Evolutionary conservation across 2,329 filamentous ascomycete species (phyloP).

Genomic region (Akanthomyces lecanii): DNA sequence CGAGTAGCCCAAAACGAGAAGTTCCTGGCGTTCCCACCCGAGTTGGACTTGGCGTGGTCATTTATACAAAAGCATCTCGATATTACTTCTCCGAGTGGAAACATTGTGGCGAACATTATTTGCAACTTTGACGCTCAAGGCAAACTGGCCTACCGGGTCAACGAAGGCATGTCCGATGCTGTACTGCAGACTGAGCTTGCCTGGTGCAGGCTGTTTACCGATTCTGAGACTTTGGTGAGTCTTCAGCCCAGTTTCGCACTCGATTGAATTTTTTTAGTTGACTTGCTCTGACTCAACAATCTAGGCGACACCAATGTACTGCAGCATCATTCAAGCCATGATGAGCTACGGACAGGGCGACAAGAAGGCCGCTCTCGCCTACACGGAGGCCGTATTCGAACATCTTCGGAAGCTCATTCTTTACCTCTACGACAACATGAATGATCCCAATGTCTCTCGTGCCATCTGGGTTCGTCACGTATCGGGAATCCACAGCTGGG

Average conservation of each 20-base stretch:
- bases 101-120: neutral
- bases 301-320: slow-evolving; percentile 6
- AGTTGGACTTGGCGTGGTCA: slow-evolving; percentile 4
- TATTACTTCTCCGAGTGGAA: slow-evolving; percentile 4
- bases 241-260: neutral
- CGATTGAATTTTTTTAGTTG: neutral
- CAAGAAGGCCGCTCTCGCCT: neutral
- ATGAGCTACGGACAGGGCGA: slow-evolving; percentile 7
- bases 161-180: slow-evolving; percentile 1
- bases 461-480: slow-evolving; percentile 11
- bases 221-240: slow-evolving; percentile 1
- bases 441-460: slow-evolving; percentile 5
- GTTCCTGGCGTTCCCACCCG: neutral
- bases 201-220: neutral
- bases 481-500: slow-evolving; percentile 11
- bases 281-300: neutral
- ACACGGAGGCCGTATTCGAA: slow-evolving; percentile 5
- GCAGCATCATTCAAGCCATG: slow-evolving; percentile 6
- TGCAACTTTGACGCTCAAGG: slow-evolving; percentile 3
- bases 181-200: neutral
- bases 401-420: slow-evolving; percentile 3
- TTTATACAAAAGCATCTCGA: neutral
- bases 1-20: slow-evolving; percentile 8
- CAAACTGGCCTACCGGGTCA: neutral
- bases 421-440: slow-evolving; percentile 3